phyloP scores from a whole-genome alignment of 495 filamentous ascomycete genomes.

The Hyaloscypha variabilis region DNA sequence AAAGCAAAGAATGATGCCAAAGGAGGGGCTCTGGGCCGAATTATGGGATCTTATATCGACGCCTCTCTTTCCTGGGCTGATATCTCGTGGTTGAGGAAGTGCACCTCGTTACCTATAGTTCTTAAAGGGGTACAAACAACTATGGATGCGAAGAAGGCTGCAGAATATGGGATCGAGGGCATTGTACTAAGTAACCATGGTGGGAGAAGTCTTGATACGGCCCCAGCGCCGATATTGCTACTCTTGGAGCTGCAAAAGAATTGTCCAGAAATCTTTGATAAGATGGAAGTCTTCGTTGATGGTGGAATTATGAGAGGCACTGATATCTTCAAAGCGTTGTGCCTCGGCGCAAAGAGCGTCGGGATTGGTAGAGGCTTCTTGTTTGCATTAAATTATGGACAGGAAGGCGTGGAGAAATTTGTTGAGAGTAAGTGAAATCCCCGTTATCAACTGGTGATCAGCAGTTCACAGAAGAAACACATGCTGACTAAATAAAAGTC shows the following conservation, averaged over 20 bases:
- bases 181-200: slow-evolving; percentile 72
- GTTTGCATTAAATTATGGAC: slow-evolving; percentile 70
- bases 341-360: slow-evolving; percentile 65
- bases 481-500: slow-evolving; percentile 44
- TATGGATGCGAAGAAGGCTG: slow-evolving; percentile 59
- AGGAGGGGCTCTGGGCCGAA: slow-evolving; percentile 69
- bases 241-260: slow-evolving; percentile 66
- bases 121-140: slow-evolving; percentile 68
- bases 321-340: slow-evolving; percentile 72
- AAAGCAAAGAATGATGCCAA: slow-evolving; percentile 65
- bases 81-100: slow-evolving; percentile 54
- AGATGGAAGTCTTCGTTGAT: slow-evolving; percentile 67
- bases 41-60: slow-evolving; percentile 76
- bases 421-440: slow-evolving; percentile 53
- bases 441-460: not conserved
- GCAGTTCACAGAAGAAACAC: not conserved
- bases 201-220: slow-evolving; percentile 66
- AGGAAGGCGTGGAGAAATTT: slow-evolving; percentile 71
- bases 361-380: slow-evolving; percentile 66
- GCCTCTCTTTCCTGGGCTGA: slow-evolving; percentile 76
- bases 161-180: slow-evolving; percentile 57
- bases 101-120: slow-evolving; percentile 52
- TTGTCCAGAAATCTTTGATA: slow-evolving; percentile 61
- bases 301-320: slow-evolving; percentile 65
- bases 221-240: slow-evolving; percentile 60